Base-by-base conservation (phyloP, 2,329 filamentous ascomycete genomes). In the Colletotrichum destructivum region DNA sequence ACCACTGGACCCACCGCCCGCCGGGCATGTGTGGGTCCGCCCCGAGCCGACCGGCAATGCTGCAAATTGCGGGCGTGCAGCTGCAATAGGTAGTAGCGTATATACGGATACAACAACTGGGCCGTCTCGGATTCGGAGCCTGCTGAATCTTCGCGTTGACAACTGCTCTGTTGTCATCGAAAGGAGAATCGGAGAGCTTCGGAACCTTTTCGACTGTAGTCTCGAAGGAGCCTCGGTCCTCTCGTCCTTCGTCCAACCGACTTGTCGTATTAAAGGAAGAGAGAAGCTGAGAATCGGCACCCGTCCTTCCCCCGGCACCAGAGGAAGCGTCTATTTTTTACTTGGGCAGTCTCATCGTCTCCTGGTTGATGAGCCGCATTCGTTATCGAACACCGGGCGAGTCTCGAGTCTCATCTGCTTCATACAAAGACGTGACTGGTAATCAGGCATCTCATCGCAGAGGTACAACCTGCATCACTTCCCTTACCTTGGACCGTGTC, bases 351-450 rank as follows among this genome's bases (percentile, higher is more conserved):
- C 31, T 9, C 31, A 9, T n/a, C 18, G 8, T 46, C 18, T n/a
- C 44, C 3, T 46, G 9, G 3, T 7, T 46, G 44, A 16, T 9
- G 44, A 46, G 4, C 16, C 6, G 13, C 18, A n/a, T 16, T 18
- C 6, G 3, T n/a, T 81, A 74, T 88, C 88, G 40, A 35, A 89
- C 86, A 65, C 89, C 87, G 2, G 89, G 82, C 21, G 81, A 83
- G 73, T 86, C 88, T 38, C 79, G 73, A 0, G 82, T 84, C 4
- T 57, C 16, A 9, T n/a, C 16, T n/a, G 9, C 16, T 16, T 46
- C 44, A 5, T 18, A 16, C 18, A 3, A 18, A 9, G 44, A 16
- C 44, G 9, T n/a, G 44, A 46, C 44, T 46, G 44, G 6, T 16
- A 18, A 8, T 46, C 16, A 8, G 44, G 15, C 42, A 44, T 44